phyloP scores from a whole-genome alignment of 192 early-diverging fungal species.

The Pilaira anomala region DNA sequence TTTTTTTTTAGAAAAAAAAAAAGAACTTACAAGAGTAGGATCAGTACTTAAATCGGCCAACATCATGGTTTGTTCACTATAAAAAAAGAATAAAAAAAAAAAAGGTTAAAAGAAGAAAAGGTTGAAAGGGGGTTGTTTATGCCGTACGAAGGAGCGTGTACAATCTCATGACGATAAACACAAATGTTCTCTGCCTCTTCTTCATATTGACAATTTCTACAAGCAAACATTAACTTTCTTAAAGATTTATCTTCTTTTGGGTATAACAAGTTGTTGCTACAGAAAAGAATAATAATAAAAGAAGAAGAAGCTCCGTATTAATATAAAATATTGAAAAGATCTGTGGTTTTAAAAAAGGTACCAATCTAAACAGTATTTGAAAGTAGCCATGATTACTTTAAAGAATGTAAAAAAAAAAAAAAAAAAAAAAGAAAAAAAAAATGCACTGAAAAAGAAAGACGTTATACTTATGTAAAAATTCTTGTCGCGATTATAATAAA shows the following conservation, averaged over 20 bases:
- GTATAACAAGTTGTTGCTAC: constrained; percentile 79
- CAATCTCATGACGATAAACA: constrained; percentile 75
- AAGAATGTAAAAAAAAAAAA: too few relatives aligned
- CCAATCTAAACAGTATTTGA: constrained; percentile 54
- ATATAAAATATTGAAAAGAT: too few relatives aligned
- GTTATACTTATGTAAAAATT: too few relatives aligned
- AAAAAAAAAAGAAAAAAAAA: too few relatives aligned
- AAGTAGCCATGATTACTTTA: constrained; percentile 41
- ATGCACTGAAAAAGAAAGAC: too few relatives aligned
- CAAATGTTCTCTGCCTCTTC: constrained; percentile 68
- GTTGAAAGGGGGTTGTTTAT: not conserved
- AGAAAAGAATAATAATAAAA: not conserved
- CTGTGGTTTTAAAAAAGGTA: too few relatives aligned
- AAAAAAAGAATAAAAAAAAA: not conserved
- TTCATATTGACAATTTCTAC: constrained; percentile 73
- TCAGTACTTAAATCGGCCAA: constrained; percentile 70
- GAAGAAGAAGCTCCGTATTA: not conserved
- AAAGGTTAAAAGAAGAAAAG: not conserved
- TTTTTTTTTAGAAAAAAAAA: not conserved
- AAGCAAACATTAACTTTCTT: constrained; percentile 63
- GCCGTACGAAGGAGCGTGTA: constrained; percentile 52
- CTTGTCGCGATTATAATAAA: too few relatives aligned
- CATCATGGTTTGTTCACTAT: constrained; percentile 70
- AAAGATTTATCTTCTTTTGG: constrained; percentile 64
- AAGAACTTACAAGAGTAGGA: constrained; percentile 59